Percentiles rank a stretch among this genome's conserved stretches.
Conservation (phyloP, 306 rosid genomes). For the Styphnolobium japonicum region DNA sequence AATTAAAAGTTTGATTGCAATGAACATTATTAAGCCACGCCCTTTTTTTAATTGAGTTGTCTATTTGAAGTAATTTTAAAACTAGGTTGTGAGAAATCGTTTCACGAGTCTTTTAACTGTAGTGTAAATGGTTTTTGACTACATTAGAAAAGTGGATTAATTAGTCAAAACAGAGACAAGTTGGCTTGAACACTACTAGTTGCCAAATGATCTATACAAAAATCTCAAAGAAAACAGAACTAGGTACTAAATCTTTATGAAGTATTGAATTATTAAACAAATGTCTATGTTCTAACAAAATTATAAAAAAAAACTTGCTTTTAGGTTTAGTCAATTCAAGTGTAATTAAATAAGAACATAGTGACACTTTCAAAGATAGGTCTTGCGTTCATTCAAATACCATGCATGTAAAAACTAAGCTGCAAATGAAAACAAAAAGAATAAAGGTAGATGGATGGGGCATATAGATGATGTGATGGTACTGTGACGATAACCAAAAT, state of each 20-base stretch:
- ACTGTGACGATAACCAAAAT: constrained; percentile 1
- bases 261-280: neutral
- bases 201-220: neutral
- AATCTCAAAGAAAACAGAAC: neutral
- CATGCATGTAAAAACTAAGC: constrained; percentile 12
- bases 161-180: neutral
- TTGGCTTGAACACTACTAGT: neutral
- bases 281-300: neutral
- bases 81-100: too few species aligned
- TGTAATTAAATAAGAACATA: constrained; percentile 6
- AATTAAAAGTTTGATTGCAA: neutral
- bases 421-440: constrained; percentile 28
- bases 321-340: neutral
- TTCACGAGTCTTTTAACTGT: too few species aligned
- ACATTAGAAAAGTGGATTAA: neutral
- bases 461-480: constrained; percentile 15
- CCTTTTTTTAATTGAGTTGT: neutral
- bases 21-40: neutral
- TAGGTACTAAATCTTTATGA: neutral
- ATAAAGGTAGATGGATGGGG: constrained; percentile 31
- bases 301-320: neutral
- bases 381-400: constrained; percentile 9
- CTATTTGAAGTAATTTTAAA: neutral
- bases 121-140: too few species aligned
- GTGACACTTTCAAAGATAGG: neutral